A percentile compares a stretch with the other conserved stretches of the same genome.
Conservation (phyloP, 1,139 yeast species). For the Scheffersomyces insectosa region DNA sequence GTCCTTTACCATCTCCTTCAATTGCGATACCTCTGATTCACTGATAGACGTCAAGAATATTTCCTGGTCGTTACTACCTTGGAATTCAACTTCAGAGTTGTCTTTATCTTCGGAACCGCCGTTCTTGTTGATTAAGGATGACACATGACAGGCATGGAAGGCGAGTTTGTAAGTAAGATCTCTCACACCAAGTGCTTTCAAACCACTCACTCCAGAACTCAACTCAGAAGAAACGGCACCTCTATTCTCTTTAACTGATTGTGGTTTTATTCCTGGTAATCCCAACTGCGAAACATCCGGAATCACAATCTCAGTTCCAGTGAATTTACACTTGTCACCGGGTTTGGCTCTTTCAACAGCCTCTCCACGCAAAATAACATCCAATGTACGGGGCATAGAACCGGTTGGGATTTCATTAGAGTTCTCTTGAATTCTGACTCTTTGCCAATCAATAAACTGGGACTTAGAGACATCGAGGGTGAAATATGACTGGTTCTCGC, state of each 20-base stretch:
- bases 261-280: slow-evolving; percentile 94
- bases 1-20: slow-evolving; percentile 89
- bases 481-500: slow-evolving; percentile 88
- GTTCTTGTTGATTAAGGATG: slow-evolving; percentile 53
- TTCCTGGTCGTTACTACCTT: slow-evolving; percentile 65
- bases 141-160: slow-evolving; percentile 86
- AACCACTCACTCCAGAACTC: slow-evolving; percentile 82
- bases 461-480: slow-evolving; percentile 81
- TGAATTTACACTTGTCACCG: slow-evolving; percentile 93
- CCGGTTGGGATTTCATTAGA: slow-evolving; percentile 97
- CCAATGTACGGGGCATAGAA: slow-evolving; percentile 97
- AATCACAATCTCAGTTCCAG: slow-evolving; percentile 93
- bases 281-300: slow-evolving; percentile 96
- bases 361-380: slow-evolving; percentile 90
- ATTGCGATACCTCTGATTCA: slow-evolving; percentile 79
- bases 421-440: slow-evolving; percentile 92
- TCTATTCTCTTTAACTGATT: slow-evolving; percentile 69
- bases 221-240: slow-evolving; percentile 62
- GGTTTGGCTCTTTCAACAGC: slow-evolving; percentile 96
- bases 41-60: slow-evolving; percentile 77
- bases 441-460: slow-evolving; percentile 95
- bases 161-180: slow-evolving; percentile 92
- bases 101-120: slow-evolving; percentile 33
- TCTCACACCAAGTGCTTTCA: slow-evolving; percentile 86
- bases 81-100: slow-evolving; percentile 28